Conservation (phyloP, 2,329 filamentous ascomycete genomes). For the Esteya vermicola region DNA sequence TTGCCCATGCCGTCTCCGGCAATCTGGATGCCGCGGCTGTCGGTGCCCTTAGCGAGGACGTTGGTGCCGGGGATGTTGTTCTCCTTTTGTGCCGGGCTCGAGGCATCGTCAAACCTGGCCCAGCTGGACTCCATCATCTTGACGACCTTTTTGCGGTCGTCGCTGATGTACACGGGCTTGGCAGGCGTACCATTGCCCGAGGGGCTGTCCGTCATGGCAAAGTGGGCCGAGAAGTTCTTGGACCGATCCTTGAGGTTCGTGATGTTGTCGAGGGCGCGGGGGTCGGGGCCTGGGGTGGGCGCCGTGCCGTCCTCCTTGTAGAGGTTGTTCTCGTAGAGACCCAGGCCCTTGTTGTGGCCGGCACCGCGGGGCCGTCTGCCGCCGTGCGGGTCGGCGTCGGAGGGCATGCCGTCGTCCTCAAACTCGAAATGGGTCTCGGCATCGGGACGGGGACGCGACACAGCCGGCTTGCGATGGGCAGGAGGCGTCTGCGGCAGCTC, state of each 20-base stretch:
- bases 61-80: conserved; percentile 22
- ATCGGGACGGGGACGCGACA: conserved; percentile 60
- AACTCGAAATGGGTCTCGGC: conserved; percentile 76
- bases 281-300: conserved; percentile 19
- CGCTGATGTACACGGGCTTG: conserved; percentile 28
- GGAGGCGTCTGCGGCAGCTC: conserved; percentile 41
- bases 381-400: conserved; percentile 28
- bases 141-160: conserved; percentile 53
- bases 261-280: conserved; percentile 45
- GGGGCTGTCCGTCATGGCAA: conserved; percentile 54
- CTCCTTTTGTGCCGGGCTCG: conserved; percentile 29
- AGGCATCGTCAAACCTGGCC: conserved; percentile 35
- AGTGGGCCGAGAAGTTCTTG: conserved; percentile 69
- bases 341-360: conserved; percentile 52
- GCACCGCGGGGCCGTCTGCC: conserved; percentile 34
- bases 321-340: conserved; percentile 66
- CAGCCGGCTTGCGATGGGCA: conserved; percentile 32
- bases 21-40: conserved; percentile 28
- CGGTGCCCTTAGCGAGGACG: conserved; percentile 6
- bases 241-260: conserved; percentile 60
- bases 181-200: conserved; percentile 10
- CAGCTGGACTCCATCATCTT: conserved; percentile 60
- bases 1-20: conserved; percentile 55
- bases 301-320: conserved; percentile 42
- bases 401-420: conserved; percentile 54